Conservation (phyloP, 1,139 yeast species). For the Lodderomyces oxycetoniae region DNA sequence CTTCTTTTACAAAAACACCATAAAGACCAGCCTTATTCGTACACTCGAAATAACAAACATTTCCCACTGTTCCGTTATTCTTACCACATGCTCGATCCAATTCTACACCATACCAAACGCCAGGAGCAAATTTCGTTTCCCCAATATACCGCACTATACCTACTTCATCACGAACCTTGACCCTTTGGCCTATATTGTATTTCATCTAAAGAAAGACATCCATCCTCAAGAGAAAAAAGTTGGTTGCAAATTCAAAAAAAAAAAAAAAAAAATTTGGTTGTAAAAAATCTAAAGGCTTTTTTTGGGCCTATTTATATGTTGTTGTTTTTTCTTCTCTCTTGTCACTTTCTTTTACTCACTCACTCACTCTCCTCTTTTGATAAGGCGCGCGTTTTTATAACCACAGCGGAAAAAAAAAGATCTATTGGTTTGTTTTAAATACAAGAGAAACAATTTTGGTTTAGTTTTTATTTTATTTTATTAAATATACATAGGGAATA, state of each 20-base stretch:
- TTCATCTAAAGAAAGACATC: constrained; percentile 8
- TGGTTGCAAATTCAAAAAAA: constrained; percentile 2
- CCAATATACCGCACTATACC: constrained; percentile 53
- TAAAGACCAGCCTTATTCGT: constrained; percentile 28
- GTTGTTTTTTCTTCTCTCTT: no score
- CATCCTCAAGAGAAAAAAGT: neutral
- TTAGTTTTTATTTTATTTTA: no score
- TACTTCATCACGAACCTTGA: constrained; percentile 33
- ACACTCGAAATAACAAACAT: constrained; percentile 58
- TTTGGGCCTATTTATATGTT: no score
- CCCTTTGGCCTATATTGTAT: constrained; percentile 35
- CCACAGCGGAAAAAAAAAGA: no score
- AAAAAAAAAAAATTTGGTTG: constrained; percentile 2
- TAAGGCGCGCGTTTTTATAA: no score
- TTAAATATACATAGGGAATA: no score
- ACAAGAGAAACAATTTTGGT: no score
- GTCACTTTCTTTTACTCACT: no score
- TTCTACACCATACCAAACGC: constrained; percentile 78
- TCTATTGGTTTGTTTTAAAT: no score
- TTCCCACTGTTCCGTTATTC: constrained; percentile 74
- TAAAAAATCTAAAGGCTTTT: no score
- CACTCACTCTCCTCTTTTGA: no score
- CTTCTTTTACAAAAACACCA: constrained; percentile 58
- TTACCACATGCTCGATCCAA: constrained; percentile 62
- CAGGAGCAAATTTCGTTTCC: constrained; percentile 53